Evolutionary conservation across 495 filamentous ascomycete genomes (phyloP).

Genomic region (Aspergillus ostianus): DNA sequence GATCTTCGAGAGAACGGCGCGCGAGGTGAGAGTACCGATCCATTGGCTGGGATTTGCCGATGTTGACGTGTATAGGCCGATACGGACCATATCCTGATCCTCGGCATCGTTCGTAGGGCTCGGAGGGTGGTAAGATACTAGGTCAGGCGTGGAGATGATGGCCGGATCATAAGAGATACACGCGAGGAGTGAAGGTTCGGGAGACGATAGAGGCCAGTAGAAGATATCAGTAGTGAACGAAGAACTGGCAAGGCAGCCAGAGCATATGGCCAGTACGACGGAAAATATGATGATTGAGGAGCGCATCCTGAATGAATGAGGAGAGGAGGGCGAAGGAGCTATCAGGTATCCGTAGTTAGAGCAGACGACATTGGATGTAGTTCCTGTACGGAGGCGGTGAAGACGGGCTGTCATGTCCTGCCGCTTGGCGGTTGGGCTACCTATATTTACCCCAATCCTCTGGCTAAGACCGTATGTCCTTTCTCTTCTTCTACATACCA

Average conservation of each 20-base stretch:
- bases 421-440: too few relatives aligned
- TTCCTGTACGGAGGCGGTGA: too few relatives aligned
- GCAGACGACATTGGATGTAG: too few relatives aligned
- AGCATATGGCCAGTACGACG: constrained; percentile 9
- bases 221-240: constrained; percentile 34
- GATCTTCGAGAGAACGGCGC: constrained; percentile 25
- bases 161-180: constrained; percentile 39
- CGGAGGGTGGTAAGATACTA: constrained; percentile 38
- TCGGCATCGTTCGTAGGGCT: constrained; percentile 5
- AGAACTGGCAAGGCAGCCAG: constrained; percentile 17
- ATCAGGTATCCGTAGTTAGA: too few relatives aligned
- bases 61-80: constrained; percentile 36
- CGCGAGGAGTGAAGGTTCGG: constrained; percentile 40
- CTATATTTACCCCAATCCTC: too few relatives aligned
- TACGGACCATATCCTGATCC: constrained; percentile 30
- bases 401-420: too few relatives aligned
- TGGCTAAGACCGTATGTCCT: too few relatives aligned
- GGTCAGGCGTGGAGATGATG: constrained; percentile 27
- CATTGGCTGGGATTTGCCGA: constrained; percentile 35
- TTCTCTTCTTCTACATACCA: too few relatives aligned
- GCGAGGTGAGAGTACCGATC: constrained; percentile 39
- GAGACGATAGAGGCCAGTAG: constrained; percentile 37
- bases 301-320: constrained; percentile 24
- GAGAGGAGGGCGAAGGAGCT: neutral
- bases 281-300: constrained; percentile 18